Conservation (phyloP, 331 rosid genomes). For the Phaseolus coccineus region DNA sequence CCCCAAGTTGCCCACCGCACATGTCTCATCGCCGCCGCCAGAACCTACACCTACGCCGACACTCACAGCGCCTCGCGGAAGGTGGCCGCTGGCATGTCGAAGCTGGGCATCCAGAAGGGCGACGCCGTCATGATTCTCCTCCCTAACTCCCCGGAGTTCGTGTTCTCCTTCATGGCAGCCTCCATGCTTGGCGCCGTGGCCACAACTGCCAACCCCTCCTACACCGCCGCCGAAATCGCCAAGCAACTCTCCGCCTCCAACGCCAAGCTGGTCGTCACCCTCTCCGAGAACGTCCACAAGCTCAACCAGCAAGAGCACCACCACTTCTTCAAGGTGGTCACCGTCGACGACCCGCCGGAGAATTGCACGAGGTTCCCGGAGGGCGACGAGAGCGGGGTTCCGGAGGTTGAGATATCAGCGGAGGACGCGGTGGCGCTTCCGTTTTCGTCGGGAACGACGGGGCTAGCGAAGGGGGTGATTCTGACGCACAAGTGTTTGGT, state of each 20-base stretch:
- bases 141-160: constrained; percentile 74
- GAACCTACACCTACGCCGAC: constrained; percentile 61
- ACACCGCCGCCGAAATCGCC: constrained; percentile 71
- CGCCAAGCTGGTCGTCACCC: constrained; percentile 70
- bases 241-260: constrained; percentile 62
- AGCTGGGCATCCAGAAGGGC: constrained; percentile 64
- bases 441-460: constrained; percentile 69
- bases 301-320: constrained; percentile 29
- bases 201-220: constrained; percentile 85
- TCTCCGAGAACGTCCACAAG: constrained; percentile 66
- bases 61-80: constrained; percentile 49
- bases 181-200: constrained; percentile 81
- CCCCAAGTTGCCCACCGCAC: constrained; percentile 55
- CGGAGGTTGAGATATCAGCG: constrained; percentile 40
- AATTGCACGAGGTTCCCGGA: constrained; percentile 65
- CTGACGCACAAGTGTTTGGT: constrained; percentile 28
- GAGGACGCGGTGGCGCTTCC: constrained; percentile 63
- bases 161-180: constrained; percentile 69
- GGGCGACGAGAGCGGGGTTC: constrained; percentile 42
- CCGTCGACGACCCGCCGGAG: constrained; percentile 71
- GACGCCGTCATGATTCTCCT: constrained; percentile 85
- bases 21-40: constrained; percentile 68
- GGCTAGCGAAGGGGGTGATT: constrained; percentile 38
- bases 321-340: constrained; percentile 44
- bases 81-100: constrained; percentile 63